phyloP scores from a whole-genome alignment of 2,329 filamentous ascomycete species.

The Penicillium griseofulvum region DNA sequence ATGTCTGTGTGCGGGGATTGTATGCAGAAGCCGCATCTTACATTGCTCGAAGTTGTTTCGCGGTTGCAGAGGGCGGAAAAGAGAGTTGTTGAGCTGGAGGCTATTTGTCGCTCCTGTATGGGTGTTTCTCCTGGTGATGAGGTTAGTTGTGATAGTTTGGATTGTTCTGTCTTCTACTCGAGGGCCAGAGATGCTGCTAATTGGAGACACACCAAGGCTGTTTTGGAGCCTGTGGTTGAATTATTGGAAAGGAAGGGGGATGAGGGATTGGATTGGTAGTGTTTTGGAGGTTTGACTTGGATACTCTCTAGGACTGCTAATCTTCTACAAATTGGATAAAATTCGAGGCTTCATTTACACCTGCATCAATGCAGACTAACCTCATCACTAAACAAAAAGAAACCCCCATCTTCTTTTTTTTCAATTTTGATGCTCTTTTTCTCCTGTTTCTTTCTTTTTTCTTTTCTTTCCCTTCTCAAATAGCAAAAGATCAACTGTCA shows the following conservation, averaged over 20 bases:
- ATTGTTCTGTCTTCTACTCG: slow-evolving; percentile 86
- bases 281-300: slow-evolving; percentile 6
- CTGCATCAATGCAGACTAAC: neutral
- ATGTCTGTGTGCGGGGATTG: slow-evolving; percentile 44
- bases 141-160: slow-evolving; percentile 83
- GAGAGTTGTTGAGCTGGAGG: slow-evolving; percentile 62
- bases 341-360: neutral
- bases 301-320: slow-evolving; percentile 4
- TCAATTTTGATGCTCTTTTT: too few relatives aligned
- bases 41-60: slow-evolving; percentile 63
- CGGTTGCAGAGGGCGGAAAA: slow-evolving; percentile 63
- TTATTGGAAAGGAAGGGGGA: slow-evolving; percentile 36
- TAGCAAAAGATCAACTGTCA: neutral
- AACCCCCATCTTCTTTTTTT: neutral
- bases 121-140: slow-evolving; percentile 70
- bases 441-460: neutral
- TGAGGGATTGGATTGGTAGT: slow-evolving; percentile 38
- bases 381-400: neutral
- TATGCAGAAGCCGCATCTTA: slow-evolving; percentile 47
- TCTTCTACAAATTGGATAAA: neutral
- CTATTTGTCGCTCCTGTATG: slow-evolving; percentile 77
- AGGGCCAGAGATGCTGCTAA: slow-evolving; percentile 38
- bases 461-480: neutral
- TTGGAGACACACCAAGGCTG: slow-evolving; percentile 37
- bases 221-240: slow-evolving; percentile 38